Evolutionary conservation across 2,329 filamentous ascomycete species (phyloP), one percentile per base, ranked within the genome.

Genomic region (Neonectria ditissima): DNA sequence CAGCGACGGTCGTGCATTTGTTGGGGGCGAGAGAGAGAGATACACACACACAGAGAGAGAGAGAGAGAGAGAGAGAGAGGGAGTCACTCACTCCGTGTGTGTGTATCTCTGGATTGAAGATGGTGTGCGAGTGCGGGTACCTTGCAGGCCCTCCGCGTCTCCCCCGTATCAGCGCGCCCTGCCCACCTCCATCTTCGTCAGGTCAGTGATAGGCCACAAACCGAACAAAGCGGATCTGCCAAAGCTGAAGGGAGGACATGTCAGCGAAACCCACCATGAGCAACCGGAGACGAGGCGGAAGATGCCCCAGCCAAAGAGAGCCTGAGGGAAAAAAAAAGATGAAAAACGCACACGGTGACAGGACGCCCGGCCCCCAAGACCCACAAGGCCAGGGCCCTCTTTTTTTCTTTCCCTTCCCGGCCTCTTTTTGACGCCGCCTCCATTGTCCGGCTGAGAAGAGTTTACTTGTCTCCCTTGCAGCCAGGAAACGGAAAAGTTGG

Each of bases 71-170:
- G n/a, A n/a, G n/a, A n/a, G n/a, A n/a, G n/a, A n/a, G n/a, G n/a
- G n/a, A n/a, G n/a, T n/a, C n/a, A n/a, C n/a, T n/a, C n/a, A n/a
- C n/a, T n/a, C n/a, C n/a, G n/a, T n/a, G n/a, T n/a, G n/a, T n/a
- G n/a, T n/a, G 62, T 48, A 28, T 56, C 53, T 45, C 51, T 48
- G 51, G 44, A 5, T 37, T 16, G 47, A 34, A 54, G 41, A 50
- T 62, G 59, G 52, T 59, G 55, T 62, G 51, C 66, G 52, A 64
- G 62, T 63, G 69, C 69, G 69, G 69, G 69, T 72, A 72, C 69
- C 69, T 72, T 72, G 69, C 69, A 72, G 69, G 59, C 50, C 34
- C 47, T 59, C 47, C 44, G 55, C 44, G 55, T 48, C 47, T 37
- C 54, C 50, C 20, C 18, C 47, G 20, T 24, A 51, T 51, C 45